Evolutionary conservation across 1,284 basidiomycete genomes (phyloP), one percentile per base, ranked within the genome.

Genomic region (Moesziomyces aphidis): DNA sequence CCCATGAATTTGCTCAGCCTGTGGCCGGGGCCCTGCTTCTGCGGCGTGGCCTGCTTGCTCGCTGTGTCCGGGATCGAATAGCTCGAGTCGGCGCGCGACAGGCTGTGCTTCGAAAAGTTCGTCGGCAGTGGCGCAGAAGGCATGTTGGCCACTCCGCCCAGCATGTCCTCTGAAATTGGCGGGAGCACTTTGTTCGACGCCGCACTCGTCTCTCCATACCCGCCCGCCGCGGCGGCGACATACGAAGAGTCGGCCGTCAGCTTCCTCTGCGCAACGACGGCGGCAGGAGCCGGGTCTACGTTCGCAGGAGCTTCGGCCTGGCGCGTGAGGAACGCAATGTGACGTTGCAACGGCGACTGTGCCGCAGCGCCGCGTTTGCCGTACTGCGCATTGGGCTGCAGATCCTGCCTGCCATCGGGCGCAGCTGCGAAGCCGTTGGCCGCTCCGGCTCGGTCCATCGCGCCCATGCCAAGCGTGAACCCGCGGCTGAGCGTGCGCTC

Each of bases 1-100:
- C 64, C 61, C 68, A 76, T 76, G 26, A 76, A 53, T 53, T 76
- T 76, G 65, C 68, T 72, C 17, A 76, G 44, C 7, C 73, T 39
- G 23, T 67, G 39, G 1, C 65, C 65, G 9, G 57, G 43, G 5
- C 66, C 65, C n/a, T 26, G n/a, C 26, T 50, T 26, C 2, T 23
- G 19, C 6, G 50, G 55, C 34, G 61, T 68, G 7, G 39, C 17
- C 21, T 34, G 42, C 23, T 61, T 65, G 21, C 54, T 50, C 15
- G 66, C 55, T 54, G 60, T 47, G 4, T 54, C 63, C 9, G 58
- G 47, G 22, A 61, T 52, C 28, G 63, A 65, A 17, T 54, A 61
- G 50, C 49, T 71, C 43, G 57, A 65, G 8, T 70, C 61, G 7
- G 60, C 45, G 28, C 67, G 17, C 4, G 53, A 47, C 19, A 64